These are phyloP conservation scores for Venustampulla echinocandica DNA, from an alignment of 495 filamentous ascomycete species.

Conservation along the genomic window DNA sequence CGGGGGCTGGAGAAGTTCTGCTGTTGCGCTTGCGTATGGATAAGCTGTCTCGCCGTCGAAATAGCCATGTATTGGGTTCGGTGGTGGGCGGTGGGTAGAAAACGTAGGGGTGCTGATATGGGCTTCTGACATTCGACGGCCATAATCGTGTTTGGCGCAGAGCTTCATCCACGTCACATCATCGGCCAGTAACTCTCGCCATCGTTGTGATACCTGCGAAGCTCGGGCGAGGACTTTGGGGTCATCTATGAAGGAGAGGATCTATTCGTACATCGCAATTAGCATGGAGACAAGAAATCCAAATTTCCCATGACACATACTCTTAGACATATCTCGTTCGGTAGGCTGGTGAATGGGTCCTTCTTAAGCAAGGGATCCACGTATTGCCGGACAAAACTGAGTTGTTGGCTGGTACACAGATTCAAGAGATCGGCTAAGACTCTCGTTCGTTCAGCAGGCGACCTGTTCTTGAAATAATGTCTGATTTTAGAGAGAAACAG, in stretches of 20 bases:
- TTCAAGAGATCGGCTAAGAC: conserved; percentile 79
- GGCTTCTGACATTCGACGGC: conserved; percentile 43
- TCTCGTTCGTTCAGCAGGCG: conserved; percentile 43
- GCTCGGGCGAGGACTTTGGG: conserved; percentile 84
- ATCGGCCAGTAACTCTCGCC: conserved; percentile 87
- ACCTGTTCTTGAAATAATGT: conserved; percentile 42
- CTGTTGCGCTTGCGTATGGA: conserved; percentile 4
- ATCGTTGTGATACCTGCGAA: conserved; percentile 85
- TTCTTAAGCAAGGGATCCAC: conserved; percentile 89
- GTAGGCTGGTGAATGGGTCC: conserved; percentile 83
- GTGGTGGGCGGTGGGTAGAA: conserved; percentile 18
- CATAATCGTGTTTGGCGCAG: conserved; percentile 86
- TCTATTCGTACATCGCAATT: conserved; percentile 37
- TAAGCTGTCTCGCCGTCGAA: conserved; percentile 4
- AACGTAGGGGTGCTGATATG: conserved; percentile 12
- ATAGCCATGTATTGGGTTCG: conserved; percentile 15
- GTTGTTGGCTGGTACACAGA: conserved; percentile 84
- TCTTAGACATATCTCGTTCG: conserved; percentile 83
- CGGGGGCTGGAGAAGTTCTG: conserved; percentile 1
- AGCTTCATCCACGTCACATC: conserved; percentile 97
- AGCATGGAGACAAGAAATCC: not conserved
- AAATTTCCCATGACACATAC: too few species aligned
- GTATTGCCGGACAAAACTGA: conserved; percentile 91
- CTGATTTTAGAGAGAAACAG: conserved; percentile 39
- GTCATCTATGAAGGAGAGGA: conserved; percentile 91